These are phyloP conservation scores for Ustilago loliicola DNA, from an alignment of 1,284 basidiomycete species.

Conservation along the genomic window DNA sequence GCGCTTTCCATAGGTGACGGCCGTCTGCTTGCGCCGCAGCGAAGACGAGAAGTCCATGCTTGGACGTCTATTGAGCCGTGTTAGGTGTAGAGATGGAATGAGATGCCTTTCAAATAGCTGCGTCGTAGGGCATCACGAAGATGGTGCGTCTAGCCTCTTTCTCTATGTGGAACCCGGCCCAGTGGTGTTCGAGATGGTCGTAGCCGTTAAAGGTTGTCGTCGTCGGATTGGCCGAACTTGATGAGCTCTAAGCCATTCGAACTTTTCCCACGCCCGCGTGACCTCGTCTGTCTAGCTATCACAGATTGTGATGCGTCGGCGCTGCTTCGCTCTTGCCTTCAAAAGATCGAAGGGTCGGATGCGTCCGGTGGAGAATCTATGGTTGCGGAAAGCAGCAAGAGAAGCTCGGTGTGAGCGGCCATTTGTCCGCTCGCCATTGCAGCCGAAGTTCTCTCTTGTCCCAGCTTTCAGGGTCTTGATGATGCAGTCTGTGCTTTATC, in stretches of 20 bases:
- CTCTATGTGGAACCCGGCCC: neutral
- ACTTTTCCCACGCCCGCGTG: slow-evolving; percentile 2
- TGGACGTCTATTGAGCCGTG: neutral
- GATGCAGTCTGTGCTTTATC: slow-evolving; percentile 1
- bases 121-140: neutral
- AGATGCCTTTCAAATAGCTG: neutral
- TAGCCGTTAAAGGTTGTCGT: neutral
- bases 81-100: neutral
- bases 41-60: slow-evolving; percentile 28
- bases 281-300: neutral
- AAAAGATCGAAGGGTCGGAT: neutral
- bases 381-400: neutral
- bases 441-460: neutral
- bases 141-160: neutral
- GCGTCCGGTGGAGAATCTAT: neutral
- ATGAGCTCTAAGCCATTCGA: neutral
- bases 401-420: neutral
- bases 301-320: neutral
- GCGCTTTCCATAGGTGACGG: slow-evolving; percentile 41
- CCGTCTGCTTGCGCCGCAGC: slow-evolving; percentile 27
- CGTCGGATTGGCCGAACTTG: neutral
- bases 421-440: neutral
- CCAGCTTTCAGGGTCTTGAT: neutral
- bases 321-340: neutral
- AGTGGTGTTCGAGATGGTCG: neutral